Conservation (phyloP, 257 asterid species). For the Solanum paucissectum region DNA sequence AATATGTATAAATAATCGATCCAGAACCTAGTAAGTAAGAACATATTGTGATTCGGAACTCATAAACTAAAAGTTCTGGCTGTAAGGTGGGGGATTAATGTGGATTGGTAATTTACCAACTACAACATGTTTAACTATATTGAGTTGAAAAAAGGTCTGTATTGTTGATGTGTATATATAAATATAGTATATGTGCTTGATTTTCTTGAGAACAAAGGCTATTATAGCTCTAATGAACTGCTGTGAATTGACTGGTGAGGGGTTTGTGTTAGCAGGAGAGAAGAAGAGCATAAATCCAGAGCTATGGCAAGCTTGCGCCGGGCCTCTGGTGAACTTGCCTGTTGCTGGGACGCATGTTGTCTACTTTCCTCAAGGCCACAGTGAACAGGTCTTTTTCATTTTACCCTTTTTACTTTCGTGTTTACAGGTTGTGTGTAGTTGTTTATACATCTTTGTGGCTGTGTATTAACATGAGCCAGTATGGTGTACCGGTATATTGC, state of each 20-base stretch:
- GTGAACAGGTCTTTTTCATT: conserved; percentile 55
- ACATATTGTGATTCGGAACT: not conserved
- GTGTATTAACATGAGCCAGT: conserved; percentile 33
- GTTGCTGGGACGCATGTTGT: conserved; percentile 95
- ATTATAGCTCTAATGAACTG: not conserved
- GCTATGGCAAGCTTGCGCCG: conserved; percentile 98
- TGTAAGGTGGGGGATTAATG: not conserved
- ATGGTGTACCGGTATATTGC: not conserved
- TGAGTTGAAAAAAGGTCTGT: not conserved
- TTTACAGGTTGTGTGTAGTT: not conserved
- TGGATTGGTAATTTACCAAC: not conserved
- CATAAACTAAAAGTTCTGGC: not conserved
- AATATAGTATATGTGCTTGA: not conserved
- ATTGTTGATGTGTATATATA: not conserved
- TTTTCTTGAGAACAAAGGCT: not conserved
- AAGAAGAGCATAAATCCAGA: conserved; percentile 70
- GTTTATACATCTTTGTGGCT: not conserved
- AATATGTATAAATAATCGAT: not conserved
- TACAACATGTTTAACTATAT: not conserved
- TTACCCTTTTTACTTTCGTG: not conserved
- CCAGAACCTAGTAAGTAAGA: not conserved
- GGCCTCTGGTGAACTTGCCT: conserved; percentile 84
- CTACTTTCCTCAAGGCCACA: conserved; percentile 91
- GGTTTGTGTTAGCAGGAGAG: conserved; percentile 31
- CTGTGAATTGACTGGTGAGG: not conserved